Evolutionary conservation across 805 yeast species (phyloP), one percentile per base, ranked within the genome.

Genomic region (Kluyveromyces lactis): DNA sequence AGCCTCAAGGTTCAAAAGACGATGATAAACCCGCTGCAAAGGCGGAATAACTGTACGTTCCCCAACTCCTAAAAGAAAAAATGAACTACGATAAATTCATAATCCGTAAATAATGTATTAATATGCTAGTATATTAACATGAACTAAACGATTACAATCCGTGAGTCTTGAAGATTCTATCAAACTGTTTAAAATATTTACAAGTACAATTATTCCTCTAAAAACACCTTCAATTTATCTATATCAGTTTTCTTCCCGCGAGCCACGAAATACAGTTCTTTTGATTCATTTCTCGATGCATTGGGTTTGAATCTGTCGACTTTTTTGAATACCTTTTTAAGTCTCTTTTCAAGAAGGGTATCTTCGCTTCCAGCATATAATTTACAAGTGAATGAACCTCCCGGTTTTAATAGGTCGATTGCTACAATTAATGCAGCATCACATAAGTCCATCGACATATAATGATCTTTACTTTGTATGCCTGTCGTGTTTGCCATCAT

Each of bases 401-500:
- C 74, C 4, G 78, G 75, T 44, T 68, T 76, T 19, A 92, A 62
- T n/a, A 84, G 61, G 44, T 78, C 81, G 39, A 81, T 69, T 1
- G 94, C 81, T 36, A 89, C 70, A 5, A 85, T 69, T 38, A 92
- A 59, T 0, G 95, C 96, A 0, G 96, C 96, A 51, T 86, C 92
- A 59, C 97, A 90, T 21, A 90, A 65, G 54, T 89, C 85, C 47
- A 92, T 81, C 44, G 95, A 86, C 48, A 76, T 77, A 11, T 72
- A 64, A 61, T 90, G 97, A 58, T 90, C 98, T 46, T 76, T 75
- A 30, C 82, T 77, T 8, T 79, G 74, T 30, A 85, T 63, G 3
- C 98, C 97, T 11, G 87, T 69, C 3, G 97, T 86, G 55, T 90
- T 90, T 35, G 86, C 84, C 84, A 90, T 82, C 94, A 83, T 83